Percentiles rank a stretch among this genome's conserved stretches.
Evolutionary conservation across 2,329 filamentous ascomycete genomes (phyloP).

Genomic region (Pyrenochaeta sp.): DNA sequence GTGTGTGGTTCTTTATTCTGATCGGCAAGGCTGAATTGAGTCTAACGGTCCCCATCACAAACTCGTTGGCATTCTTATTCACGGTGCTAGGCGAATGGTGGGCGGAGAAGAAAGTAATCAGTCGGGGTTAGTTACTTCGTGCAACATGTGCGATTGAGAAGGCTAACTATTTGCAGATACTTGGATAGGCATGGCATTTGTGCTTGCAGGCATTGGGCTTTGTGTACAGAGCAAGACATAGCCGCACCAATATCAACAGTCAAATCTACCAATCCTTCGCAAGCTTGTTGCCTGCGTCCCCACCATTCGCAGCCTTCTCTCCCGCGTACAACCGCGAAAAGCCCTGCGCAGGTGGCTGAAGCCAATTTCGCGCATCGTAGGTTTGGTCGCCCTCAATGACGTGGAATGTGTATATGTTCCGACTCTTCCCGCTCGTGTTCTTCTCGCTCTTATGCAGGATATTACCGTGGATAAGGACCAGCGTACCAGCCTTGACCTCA

Average conservation of each 20-base stretch:
- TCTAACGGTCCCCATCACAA: constrained; percentile 92
- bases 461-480: constrained; percentile 96
- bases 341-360: constrained; percentile 82
- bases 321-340: constrained; percentile 73
- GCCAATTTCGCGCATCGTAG: constrained; percentile 91
- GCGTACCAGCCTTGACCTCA: constrained; percentile 87
- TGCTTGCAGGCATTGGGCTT: constrained; percentile 79
- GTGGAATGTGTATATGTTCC: constrained; percentile 98
- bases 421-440: constrained; percentile 84
- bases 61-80: constrained; percentile 94
- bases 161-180: constrained; percentile 67
- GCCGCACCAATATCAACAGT: background rate
- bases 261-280: constrained; percentile 24
- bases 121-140: constrained; percentile 67
- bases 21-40: constrained; percentile 93
- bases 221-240: constrained; percentile 72
- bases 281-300: constrained; percentile 13
- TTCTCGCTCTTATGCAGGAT: constrained; percentile 94
- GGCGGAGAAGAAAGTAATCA: constrained; percentile 90
- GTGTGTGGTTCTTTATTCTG: constrained; percentile 94
- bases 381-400: constrained; percentile 82
- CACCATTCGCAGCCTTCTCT: background rate
- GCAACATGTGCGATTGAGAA: background rate
- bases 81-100: constrained; percentile 96
- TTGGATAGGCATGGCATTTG: constrained; percentile 81